phyloP scores from a whole-genome alignment of 257 asterid genomes.

The Cinchona pubescens region DNA sequence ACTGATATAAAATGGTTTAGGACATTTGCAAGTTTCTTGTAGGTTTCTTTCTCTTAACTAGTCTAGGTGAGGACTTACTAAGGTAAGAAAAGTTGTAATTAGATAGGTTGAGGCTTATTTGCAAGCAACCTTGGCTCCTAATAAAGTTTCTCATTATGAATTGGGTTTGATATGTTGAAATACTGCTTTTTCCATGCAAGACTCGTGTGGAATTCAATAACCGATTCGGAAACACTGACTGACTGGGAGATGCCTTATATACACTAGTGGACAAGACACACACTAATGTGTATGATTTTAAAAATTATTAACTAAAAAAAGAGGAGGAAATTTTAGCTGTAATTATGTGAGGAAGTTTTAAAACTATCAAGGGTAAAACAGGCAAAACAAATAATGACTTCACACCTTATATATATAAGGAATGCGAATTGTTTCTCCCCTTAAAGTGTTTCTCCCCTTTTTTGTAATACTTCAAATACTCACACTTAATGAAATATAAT shows the following conservation, averaged over 20 bases:
- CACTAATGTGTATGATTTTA: too few species aligned
- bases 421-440: too few species aligned
- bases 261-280: too few species aligned
- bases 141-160: neutral
- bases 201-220: neutral
- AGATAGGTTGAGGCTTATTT: neutral
- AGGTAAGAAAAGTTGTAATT: neutral
- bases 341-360: too few species aligned
- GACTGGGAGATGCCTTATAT: neutral
- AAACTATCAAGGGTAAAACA: too few species aligned
- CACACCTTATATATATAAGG: too few species aligned
- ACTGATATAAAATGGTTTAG: neutral
- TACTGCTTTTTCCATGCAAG: neutral
- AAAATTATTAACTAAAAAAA: too few species aligned
- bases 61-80: neutral
- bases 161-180: neutral
- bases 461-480: too few species aligned
- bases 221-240: neutral
- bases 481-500: too few species aligned
- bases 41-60: neutral
- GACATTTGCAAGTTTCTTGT: neutral
- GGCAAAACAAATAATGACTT: too few species aligned
- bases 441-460: too few species aligned
- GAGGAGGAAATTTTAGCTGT: too few species aligned
- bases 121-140: neutral